A percentile compares a stretch with the other conserved stretches of the same genome.
Conservation (phyloP, 768 basidiomycete genomes). For the Collybiopsis confluens region DNA sequence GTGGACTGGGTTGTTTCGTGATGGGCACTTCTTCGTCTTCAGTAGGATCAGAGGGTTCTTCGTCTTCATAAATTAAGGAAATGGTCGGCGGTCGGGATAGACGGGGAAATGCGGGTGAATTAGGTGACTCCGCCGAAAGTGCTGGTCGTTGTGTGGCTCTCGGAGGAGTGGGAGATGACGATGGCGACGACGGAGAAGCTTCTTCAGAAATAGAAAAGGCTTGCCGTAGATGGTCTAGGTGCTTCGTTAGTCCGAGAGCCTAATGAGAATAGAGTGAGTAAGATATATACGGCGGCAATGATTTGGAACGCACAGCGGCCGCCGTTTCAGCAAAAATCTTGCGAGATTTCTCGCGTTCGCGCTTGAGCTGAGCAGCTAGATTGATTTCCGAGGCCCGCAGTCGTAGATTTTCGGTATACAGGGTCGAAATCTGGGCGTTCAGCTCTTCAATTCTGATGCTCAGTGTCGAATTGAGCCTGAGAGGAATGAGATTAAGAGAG, state of each 20-base stretch:
- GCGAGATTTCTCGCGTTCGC: constrained; percentile 73
- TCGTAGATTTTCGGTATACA: constrained; percentile 79
- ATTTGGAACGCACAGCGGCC: constrained; percentile 49
- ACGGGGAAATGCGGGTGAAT: constrained; percentile 43
- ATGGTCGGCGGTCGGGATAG: constrained; percentile 63
- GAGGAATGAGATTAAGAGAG: constrained; percentile 7
- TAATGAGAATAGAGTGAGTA: constrained; percentile 20
- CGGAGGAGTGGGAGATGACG: constrained; percentile 44
- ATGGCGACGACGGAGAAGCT: constrained; percentile 30
- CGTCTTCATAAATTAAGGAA: constrained; percentile 66
- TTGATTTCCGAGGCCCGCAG: constrained; percentile 79
- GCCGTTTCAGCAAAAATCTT: constrained; percentile 72
- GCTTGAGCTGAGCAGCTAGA: constrained; percentile 70
- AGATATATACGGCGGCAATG: constrained; percentile 5
- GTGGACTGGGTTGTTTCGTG: constrained; percentile 30
- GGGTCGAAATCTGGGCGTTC: constrained; percentile 75
- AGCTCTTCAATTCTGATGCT: constrained; percentile 83
- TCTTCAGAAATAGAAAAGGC: constrained; percentile 43
- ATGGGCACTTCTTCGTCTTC: constrained; percentile 29
- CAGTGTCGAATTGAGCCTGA: constrained; percentile 79
- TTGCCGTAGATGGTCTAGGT: constrained; percentile 60
- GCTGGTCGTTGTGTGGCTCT: constrained; percentile 45
- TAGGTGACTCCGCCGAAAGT: constrained; percentile 30
- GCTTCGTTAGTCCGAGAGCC: constrained; percentile 61
- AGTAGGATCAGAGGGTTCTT: constrained; percentile 47